Evolutionary conservation across 1,284 basidiomycete species (phyloP).

Genomic region (Ustilago sp.): DNA sequence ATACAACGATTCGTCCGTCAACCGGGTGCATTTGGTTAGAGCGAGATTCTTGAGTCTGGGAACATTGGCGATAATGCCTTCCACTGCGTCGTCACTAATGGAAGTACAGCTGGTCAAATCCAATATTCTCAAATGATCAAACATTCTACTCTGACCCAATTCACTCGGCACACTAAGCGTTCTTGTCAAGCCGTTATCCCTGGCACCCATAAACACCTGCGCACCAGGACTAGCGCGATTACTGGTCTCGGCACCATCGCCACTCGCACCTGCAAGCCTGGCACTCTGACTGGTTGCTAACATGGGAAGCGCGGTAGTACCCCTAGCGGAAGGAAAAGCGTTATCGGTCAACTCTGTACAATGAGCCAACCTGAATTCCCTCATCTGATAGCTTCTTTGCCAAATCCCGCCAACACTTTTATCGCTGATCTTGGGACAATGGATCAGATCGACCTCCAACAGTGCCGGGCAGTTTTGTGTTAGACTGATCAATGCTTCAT

Average conservation of each 20-base stretch:
- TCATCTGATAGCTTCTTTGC: constrained; percentile 81
- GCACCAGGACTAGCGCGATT: constrained; percentile 48
- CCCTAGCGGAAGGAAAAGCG: constrained; percentile 80
- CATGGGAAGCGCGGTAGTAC: constrained; percentile 43
- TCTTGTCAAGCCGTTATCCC: constrained; percentile 25
- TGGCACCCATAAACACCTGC: neutral
- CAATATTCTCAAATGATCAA: constrained; percentile 67
- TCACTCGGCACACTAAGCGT: constrained; percentile 22
- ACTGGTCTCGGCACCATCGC: constrained; percentile 52
- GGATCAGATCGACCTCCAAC: constrained; percentile 92
- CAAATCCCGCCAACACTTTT: constrained; percentile 84
- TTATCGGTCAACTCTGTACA: constrained; percentile 83
- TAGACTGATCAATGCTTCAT: constrained; percentile 57
- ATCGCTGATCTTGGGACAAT: constrained; percentile 84
- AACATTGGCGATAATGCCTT: constrained; percentile 87
- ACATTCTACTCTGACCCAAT: constrained; percentile 48
- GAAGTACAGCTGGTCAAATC: constrained; percentile 81
- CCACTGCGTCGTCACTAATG: constrained; percentile 88
- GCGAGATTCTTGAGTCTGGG: constrained; percentile 92
- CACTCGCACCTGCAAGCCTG: constrained; percentile 13
- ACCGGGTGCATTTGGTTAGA: constrained; percentile 85
- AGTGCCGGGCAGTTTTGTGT: constrained; percentile 79
- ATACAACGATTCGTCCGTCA: constrained; percentile 88
- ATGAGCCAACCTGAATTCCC: constrained; percentile 88
- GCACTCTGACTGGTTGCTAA: constrained; percentile 36